phyloP scores from a whole-genome alignment of 139 green algal genomes.

The Limnomonas spitsbergensis region DNA sequence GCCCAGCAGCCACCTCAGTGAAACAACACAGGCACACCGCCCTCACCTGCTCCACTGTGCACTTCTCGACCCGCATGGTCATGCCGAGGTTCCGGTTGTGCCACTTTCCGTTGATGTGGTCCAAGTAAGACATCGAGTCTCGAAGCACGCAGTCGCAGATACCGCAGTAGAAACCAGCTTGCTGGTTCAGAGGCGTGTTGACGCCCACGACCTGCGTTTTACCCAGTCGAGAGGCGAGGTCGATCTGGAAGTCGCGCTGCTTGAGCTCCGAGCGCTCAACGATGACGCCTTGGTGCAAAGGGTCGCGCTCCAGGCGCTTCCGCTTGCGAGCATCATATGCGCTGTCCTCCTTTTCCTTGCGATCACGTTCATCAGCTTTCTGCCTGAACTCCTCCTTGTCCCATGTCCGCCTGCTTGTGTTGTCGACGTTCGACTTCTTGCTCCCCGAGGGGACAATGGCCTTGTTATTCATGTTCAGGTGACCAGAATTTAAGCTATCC shows the following conservation, averaged over 20 bases:
- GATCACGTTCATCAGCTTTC: conserved; percentile 65
- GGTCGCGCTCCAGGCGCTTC: conserved; percentile 76
- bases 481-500: no score
- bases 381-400: conserved; percentile 76
- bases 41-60: conserved; percentile 79
- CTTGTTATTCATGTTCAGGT: no score
- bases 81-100: conserved; percentile 94
- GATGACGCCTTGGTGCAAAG: conserved; percentile 86
- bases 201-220: conserved; percentile 55
- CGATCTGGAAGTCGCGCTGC: conserved; percentile 69
- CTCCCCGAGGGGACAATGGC: not conserved
- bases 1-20: no score
- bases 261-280: conserved; percentile 72
- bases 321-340: conserved; percentile 65
- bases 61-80: conserved; percentile 89
- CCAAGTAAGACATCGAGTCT: conserved; percentile 90
- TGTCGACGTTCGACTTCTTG: conserved; percentile 51
- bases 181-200: conserved; percentile 75
- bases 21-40: no score
- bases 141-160: conserved; percentile 94
- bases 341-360: conserved; percentile 35
- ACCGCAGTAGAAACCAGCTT: conserved; percentile 92
- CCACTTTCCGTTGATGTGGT: conserved; percentile 98
- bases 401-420: conserved; percentile 73
- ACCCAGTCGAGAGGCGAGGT: conserved; percentile 71